A percentile compares a stretch with the other conserved stretches of the same genome.
phyloP scores from a whole-genome alignment of 371 early-diverging fungal species.

The Mucor piriformis region DNA sequence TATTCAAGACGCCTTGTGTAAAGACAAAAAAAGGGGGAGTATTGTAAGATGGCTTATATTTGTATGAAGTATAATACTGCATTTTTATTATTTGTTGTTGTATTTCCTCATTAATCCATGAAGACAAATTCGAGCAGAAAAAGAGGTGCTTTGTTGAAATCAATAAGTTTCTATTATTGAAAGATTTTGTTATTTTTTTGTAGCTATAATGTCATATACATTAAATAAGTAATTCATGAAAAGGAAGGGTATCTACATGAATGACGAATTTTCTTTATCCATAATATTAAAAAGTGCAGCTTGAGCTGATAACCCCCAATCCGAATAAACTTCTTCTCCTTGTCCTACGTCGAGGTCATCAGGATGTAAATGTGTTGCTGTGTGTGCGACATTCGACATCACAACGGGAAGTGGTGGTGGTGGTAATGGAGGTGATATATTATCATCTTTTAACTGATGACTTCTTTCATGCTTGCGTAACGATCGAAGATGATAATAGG shows the following conservation, averaged over 20 bases:
- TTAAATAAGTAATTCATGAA: not conserved
- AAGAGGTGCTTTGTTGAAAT: too few species aligned
- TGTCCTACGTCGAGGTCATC: slow-evolving; percentile 6
- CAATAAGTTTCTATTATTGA: not conserved
- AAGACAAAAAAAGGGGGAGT: too few species aligned
- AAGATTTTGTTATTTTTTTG: not conserved
- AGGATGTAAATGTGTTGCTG: slow-evolving; percentile 6
- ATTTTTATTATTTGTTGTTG: too few species aligned
- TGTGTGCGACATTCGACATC: slow-evolving; percentile 11
- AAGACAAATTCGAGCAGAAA: too few species aligned
- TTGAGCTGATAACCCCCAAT: slow-evolving; percentile 25
- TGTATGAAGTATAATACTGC: too few species aligned
- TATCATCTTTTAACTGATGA: slow-evolving; percentile 24
- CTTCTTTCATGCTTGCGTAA: slow-evolving; percentile 69
- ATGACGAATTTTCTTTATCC: slow-evolving; percentile 12
- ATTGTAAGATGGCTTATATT: too few species aligned
- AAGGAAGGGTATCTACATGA: not conserved
- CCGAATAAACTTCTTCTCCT: slow-evolving; percentile 17
- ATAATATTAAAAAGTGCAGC: slow-evolving; percentile 26
- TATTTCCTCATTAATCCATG: too few species aligned
- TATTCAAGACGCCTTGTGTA: too few species aligned
- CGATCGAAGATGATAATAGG: slow-evolving; percentile 73
- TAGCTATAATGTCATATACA: not conserved
- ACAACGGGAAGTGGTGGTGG: slow-evolving; percentile 9
- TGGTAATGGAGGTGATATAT: slow-evolving; percentile 10